Evolutionary conservation across 1,284 basidiomycete genomes (phyloP).

Genomic region (Pseudozyma tsukubaensis): DNA sequence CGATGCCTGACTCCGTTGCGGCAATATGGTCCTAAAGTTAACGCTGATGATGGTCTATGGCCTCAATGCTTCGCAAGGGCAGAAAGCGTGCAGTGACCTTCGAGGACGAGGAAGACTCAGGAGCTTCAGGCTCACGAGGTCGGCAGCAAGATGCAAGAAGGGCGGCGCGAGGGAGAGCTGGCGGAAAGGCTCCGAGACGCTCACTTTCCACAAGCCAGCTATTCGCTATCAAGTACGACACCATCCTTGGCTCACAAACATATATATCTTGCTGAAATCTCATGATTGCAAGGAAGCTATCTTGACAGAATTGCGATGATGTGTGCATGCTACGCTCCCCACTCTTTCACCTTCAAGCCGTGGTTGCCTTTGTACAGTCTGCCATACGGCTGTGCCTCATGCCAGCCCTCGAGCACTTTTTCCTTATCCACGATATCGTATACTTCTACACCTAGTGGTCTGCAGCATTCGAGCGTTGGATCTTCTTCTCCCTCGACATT

Average conservation of each 20-base stretch:
- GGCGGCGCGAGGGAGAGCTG: background rate
- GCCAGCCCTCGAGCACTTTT: slow-evolving; percentile 10
- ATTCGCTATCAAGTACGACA: too few relatives aligned
- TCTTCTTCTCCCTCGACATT: slow-evolving; percentile 9
- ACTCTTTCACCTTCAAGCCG: slow-evolving; percentile 7
- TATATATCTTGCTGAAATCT: background rate
- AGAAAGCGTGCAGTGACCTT: too few relatives aligned
- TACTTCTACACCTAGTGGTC: slow-evolving; percentile 38
- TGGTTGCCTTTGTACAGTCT: slow-evolving; percentile 21
- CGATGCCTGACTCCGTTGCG: too few relatives aligned
- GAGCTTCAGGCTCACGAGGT: too few relatives aligned
- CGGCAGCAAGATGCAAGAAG: background rate
- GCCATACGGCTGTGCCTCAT: slow-evolving; percentile 7
- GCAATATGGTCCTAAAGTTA: too few relatives aligned
- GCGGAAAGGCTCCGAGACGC: background rate
- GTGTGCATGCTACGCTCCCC: background rate
- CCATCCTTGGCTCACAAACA: background rate
- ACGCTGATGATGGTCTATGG: too few relatives aligned
- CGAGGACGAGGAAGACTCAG: too few relatives aligned
- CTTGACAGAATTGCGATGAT: too few relatives aligned
- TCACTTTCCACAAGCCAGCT: background rate
- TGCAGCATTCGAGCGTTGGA: slow-evolving; percentile 35
- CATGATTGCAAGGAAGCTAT: too few relatives aligned
- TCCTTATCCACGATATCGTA: slow-evolving; percentile 18
- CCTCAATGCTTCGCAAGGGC: too few relatives aligned